Evolutionary conservation across 2,329 filamentous ascomycete species (phyloP).

Genomic region (Mariannaea elegans): DNA sequence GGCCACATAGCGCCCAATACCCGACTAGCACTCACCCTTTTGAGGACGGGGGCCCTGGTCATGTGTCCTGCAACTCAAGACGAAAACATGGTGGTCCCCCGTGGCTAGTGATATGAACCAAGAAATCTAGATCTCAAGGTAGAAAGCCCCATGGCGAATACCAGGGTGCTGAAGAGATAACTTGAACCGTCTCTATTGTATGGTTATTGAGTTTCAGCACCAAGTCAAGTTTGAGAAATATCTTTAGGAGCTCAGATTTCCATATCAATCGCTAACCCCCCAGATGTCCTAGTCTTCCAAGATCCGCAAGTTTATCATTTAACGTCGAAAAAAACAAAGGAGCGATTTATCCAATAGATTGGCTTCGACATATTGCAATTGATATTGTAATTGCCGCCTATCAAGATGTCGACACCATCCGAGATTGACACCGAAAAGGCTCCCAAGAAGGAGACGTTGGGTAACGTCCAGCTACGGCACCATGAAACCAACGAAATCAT

Average conservation of each 20-base stretch:
- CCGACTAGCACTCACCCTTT: neutral
- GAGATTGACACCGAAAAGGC: constrained; percentile 3
- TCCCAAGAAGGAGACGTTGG: constrained; percentile 19
- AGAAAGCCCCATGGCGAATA: no score
- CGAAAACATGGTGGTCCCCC: constrained; percentile 5
- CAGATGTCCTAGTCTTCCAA: neutral
- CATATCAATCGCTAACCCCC: neutral
- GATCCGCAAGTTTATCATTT: neutral
- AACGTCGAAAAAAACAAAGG: no score
- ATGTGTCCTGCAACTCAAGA: neutral
- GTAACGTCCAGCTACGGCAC: constrained; percentile 25
- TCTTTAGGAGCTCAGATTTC: neutral
- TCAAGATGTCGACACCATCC: neutral
- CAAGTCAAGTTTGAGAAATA: neutral
- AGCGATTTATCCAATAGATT: no score
- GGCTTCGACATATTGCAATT: neutral
- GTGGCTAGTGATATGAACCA: neutral
- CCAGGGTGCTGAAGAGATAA: neutral
- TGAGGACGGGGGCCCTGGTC: neutral
- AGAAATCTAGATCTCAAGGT: constrained; percentile 2
- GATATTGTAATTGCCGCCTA: neutral
- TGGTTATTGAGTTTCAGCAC: neutral
- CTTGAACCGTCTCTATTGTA: neutral
- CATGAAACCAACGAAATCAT: constrained; percentile 53
- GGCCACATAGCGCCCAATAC: constrained; percentile 15